Conservation (phyloP, 257 asterid genomes). For the Salvia splendens region DNA sequence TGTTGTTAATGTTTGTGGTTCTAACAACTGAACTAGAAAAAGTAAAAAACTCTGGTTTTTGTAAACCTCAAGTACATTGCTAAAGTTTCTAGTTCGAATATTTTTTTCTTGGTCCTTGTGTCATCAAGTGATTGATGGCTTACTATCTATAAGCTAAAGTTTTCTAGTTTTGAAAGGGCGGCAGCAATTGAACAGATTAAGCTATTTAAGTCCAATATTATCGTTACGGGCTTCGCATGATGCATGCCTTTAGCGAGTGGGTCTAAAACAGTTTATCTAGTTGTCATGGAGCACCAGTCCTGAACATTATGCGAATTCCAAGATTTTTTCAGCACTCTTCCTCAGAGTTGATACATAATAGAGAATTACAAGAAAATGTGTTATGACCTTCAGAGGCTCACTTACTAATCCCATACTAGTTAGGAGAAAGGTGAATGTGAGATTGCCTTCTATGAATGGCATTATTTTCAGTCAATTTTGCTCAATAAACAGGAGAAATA, state of each 20-base stretch:
- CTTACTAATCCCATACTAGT: not conserved
- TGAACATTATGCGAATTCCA: not conserved
- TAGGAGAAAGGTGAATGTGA: not conserved
- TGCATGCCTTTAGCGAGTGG: conserved; percentile 1
- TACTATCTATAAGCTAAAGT: not conserved
- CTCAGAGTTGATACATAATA: not conserved
- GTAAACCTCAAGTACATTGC: conserved; percentile 11
- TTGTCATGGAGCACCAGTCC: not conserved
- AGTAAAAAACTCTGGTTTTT: conserved; percentile 2
- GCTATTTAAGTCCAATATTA: not conserved
- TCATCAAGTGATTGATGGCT: conserved; percentile 7
- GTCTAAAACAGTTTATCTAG: not conserved
- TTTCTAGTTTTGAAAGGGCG: conserved; percentile 12
- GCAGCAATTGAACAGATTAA: conserved; percentile 5
- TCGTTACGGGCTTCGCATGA: conserved; percentile 9
- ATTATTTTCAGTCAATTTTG: not conserved
- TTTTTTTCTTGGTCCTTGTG: not conserved
- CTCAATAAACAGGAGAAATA: not conserved
- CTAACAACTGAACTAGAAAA: conserved; percentile 21
- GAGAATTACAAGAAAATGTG: not conserved
- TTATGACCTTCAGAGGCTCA: not conserved
- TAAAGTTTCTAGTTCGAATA: not conserved
- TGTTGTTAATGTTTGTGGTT: conserved; percentile 11
- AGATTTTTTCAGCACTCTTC: not conserved
- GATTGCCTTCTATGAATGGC: not conserved